Conservation (phyloP, 2,329 filamentous ascomycete genomes). For the Trichophyton mentagrophytes region DNA sequence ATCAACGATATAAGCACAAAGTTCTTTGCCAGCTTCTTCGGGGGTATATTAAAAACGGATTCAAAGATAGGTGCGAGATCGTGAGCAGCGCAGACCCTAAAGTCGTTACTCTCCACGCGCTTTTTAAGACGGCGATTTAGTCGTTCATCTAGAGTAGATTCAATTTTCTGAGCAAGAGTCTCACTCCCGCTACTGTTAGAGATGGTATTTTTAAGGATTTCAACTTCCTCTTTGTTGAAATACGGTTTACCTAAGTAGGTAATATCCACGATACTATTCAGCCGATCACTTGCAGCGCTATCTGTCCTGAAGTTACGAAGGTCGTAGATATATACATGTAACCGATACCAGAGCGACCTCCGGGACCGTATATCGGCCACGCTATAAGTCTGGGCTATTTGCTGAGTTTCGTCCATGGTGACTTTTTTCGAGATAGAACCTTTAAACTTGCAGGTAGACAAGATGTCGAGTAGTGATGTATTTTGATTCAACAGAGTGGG, state of each 20-base stretch:
- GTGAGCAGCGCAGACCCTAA: slow-evolving; percentile 25
- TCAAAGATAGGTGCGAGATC: slow-evolving; percentile 23
- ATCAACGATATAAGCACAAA: background rate
- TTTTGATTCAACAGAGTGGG: background rate
- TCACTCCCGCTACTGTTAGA: background rate
- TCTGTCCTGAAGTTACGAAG: slow-evolving; percentile 14
- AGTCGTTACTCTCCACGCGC: slow-evolving; percentile 19
- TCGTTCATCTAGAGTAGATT: slow-evolving; percentile 1
- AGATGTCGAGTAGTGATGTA: background rate
- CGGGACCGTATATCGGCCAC: slow-evolving; percentile 6
- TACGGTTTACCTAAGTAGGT: slow-evolving; percentile 18
- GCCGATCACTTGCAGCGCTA: slow-evolving; percentile 9
- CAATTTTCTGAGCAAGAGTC: slow-evolving; percentile 4
- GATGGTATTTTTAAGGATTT: slow-evolving; percentile 4
- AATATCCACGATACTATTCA: slow-evolving; percentile 14
- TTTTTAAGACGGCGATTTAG: slow-evolving; percentile 20
- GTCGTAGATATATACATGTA: slow-evolving; percentile 18
- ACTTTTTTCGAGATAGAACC: background rate
- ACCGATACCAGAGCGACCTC: slow-evolving; percentile 16
- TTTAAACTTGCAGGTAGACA: background rate
- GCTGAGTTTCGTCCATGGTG: background rate
- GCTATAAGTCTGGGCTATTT: slow-evolving; percentile 1
- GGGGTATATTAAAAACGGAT: slow-evolving; percentile 18
- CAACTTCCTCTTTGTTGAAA: slow-evolving; percentile 14
- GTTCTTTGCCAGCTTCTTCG: slow-evolving; percentile 16